Evolutionary conservation across 768 basidiomycete genomes (phyloP).

Genomic region (Tephrocybe sp.): DNA sequence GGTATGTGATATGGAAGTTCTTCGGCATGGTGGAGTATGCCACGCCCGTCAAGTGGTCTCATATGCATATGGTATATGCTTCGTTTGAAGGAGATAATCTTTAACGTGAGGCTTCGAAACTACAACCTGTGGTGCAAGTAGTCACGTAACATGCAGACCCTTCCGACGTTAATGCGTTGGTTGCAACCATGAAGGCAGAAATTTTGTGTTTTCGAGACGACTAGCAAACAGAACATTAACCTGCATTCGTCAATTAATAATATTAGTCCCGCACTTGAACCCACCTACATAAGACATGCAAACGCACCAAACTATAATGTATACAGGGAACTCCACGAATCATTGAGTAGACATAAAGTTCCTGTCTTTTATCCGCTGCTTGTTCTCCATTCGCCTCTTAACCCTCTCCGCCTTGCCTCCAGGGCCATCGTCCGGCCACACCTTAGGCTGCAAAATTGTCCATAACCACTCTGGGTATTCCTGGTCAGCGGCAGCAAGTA

Average conservation of each 20-base stretch:
- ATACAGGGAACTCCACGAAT: slow-evolving; percentile 12
- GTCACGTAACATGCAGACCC: too few species aligned
- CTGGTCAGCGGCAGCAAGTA: slow-evolving; percentile 76
- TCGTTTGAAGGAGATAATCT: too few species aligned
- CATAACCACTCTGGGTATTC: slow-evolving; percentile 91
- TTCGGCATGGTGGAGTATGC: background rate
- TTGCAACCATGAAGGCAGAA: too few species aligned
- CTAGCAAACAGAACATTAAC: too few species aligned
- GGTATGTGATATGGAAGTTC: background rate
- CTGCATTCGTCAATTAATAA: too few species aligned
- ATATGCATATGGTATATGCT: too few species aligned
- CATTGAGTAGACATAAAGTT: slow-evolving; percentile 89
- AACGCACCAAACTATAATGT: slow-evolving; percentile 11
- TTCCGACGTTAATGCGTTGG: too few species aligned
- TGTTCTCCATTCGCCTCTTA: slow-evolving; percentile 58
- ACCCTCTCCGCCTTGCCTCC: slow-evolving; percentile 67
- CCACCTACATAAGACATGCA: background rate
- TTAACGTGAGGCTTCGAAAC: too few species aligned
- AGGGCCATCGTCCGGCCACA: slow-evolving; percentile 67
- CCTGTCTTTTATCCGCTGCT: slow-evolving; percentile 71
- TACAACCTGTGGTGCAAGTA: too few species aligned
- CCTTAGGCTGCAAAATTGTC: slow-evolving; percentile 65
- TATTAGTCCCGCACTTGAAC: too few species aligned
- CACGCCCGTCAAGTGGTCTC: too few species aligned
- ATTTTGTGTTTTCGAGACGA: too few species aligned